phyloP scores from a whole-genome alignment of 441 rosid species.

The Cnidoscolus chayamansa region DNA sequence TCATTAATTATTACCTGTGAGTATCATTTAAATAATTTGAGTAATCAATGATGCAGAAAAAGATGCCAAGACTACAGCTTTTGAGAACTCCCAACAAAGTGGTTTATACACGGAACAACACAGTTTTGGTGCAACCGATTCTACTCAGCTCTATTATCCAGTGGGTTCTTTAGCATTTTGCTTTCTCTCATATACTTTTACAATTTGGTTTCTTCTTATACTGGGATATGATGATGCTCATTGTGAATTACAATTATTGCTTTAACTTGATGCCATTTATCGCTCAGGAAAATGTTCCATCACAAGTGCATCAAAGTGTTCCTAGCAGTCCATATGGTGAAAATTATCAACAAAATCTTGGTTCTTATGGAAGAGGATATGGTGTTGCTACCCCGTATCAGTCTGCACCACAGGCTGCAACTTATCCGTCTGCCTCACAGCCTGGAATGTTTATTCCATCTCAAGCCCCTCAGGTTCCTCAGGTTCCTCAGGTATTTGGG shows the following conservation, averaged over 20 bases:
- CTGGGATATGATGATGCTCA: slow-evolving; percentile 11
- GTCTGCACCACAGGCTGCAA: slow-evolving; percentile 48
- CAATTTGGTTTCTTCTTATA: slow-evolving; percentile 12
- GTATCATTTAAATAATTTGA: not conserved
- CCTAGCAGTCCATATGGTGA: slow-evolving; percentile 51
- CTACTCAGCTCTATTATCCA: slow-evolving; percentile 56
- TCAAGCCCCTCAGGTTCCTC: slow-evolving; percentile 23
- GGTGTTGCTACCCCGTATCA: slow-evolving; percentile 47
- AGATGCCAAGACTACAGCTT: slow-evolving; percentile 42
- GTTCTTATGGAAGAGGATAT: slow-evolving; percentile 46
- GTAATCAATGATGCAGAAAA: slow-evolving; percentile 44
- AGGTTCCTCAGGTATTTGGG: slow-evolving; percentile 45
- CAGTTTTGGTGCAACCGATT: slow-evolving; percentile 27
- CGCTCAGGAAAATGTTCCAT: slow-evolving; percentile 40
- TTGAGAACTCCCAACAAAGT: slow-evolving; percentile 41
- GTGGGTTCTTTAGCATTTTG: slow-evolving; percentile 31
- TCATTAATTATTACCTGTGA: not conserved
- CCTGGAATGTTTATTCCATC: slow-evolving; percentile 54
- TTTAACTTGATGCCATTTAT: slow-evolving; percentile 13
- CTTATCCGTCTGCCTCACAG: slow-evolving; percentile 36
- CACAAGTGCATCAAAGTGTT: slow-evolving; percentile 46
- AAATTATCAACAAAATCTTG: slow-evolving; percentile 54
- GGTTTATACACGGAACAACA: slow-evolving; percentile 35
- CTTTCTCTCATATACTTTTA: slow-evolving; percentile 12
- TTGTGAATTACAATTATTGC: not conserved